Conservation (phyloP, 2,329 filamentous ascomycete species). For the Teratosphaeria zuluensis region DNA sequence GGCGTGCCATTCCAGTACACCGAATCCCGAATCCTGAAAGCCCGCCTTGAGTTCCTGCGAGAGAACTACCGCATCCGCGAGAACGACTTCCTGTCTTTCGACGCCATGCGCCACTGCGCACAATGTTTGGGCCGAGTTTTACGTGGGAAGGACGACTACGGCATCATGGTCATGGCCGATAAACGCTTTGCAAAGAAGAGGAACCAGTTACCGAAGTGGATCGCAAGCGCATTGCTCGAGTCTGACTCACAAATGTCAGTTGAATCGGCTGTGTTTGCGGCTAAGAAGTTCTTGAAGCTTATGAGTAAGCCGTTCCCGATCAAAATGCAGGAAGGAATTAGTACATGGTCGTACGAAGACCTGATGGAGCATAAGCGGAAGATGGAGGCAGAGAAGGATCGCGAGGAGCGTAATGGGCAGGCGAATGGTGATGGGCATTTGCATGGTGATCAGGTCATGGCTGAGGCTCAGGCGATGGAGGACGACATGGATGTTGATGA, state of each 20-base stretch:
- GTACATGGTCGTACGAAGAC: conserved; percentile 79
- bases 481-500: conserved; percentile 26
- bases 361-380: conserved; percentile 69
- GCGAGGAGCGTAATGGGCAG: conserved; percentile 47
- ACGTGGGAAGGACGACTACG: conserved; percentile 95
- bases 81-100: conserved; percentile 96
- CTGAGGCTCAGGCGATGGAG: conserved; percentile 19
- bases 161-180: conserved; percentile 98
- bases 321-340: conserved; percentile 82
- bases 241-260: conserved; percentile 84
- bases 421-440: conserved; percentile 33
- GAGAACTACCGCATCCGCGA: conserved; percentile 96
- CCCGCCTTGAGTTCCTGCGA: conserved; percentile 85
- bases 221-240: conserved; percentile 76
- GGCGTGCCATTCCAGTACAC: conserved; percentile 98
- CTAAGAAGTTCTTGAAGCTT: conserved; percentile 76
- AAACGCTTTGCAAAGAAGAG: conserved; percentile 88
- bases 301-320: conserved; percentile 87
- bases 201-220: conserved; percentile 89
- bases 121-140: conserved; percentile 93
- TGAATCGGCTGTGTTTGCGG: conserved; percentile 84
- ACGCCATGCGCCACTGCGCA: conserved; percentile 97
- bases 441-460: conserved; percentile 24
- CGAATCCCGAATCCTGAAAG: conserved; percentile 92
- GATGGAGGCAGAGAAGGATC: conserved; percentile 57